Conservation (phyloP, 2,329 filamentous ascomycete species). For the Colletotrichum viniferum region DNA sequence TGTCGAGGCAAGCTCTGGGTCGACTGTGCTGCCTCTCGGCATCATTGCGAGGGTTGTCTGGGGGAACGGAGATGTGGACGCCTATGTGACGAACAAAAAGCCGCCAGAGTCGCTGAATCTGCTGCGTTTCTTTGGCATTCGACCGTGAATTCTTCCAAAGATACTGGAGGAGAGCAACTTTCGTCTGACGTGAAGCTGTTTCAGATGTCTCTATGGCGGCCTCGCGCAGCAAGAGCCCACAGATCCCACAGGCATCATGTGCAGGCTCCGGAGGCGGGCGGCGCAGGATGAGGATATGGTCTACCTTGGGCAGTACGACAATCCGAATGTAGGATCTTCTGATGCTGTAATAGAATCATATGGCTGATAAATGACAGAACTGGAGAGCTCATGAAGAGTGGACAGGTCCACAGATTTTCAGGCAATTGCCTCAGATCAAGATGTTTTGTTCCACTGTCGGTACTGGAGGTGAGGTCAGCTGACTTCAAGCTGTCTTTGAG, state of each 20-base stretch:
- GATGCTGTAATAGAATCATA: accelerated
- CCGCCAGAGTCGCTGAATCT: conserved; percentile 34
- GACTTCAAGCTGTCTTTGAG: too few relatives aligned
- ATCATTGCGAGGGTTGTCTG: conserved; percentile 37
- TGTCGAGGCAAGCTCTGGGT: conserved; percentile 14
- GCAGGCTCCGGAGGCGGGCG: conserved; percentile 29
- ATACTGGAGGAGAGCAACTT: accelerated
- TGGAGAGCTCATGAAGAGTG: conserved; percentile 20
- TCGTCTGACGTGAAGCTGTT: accelerated
- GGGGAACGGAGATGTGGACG: conserved; percentile 43
- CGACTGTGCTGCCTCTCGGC: conserved; percentile 20
- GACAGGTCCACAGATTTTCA: conserved; percentile 22
- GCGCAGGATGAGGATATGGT: conserved; percentile 28
- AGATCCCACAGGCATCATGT: conserved; percentile 35
- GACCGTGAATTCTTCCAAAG: conserved; percentile 31
- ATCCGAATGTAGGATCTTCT: conserved; percentile 31
- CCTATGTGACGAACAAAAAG: conserved; percentile 56
- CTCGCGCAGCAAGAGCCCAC: conserved; percentile 36
- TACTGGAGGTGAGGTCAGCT: not conserved
- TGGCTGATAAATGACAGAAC: conserved; percentile 15
- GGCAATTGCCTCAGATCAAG: conserved; percentile 1
- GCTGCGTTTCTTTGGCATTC: conserved; percentile 38
- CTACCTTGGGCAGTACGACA: conserved; percentile 38
- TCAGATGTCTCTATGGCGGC: conserved; percentile 35
- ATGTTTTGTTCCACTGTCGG: conserved; percentile 5